A percentile compares a stretch with the other conserved stretches of the same genome.
Evolutionary conservation across 2,329 filamentous ascomycete species (phyloP).

Genomic region (Aureobasidium musti): DNA sequence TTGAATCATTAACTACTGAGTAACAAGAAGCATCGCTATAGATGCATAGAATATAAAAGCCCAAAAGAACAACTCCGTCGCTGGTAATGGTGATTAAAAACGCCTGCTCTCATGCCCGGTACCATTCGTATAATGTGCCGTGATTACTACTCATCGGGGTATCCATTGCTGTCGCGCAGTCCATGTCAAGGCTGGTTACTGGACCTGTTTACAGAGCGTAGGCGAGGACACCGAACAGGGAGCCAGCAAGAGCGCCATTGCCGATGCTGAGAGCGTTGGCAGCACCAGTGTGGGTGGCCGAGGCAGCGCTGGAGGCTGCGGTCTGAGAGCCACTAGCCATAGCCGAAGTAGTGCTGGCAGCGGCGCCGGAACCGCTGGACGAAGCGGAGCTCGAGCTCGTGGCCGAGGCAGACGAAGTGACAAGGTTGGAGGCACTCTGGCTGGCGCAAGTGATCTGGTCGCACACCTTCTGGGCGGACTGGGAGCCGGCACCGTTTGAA

Average conservation of each 20-base stretch:
- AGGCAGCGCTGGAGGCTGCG: slow-evolving; percentile 33
- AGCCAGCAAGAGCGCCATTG: slow-evolving; percentile 54
- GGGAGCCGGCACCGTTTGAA: slow-evolving; percentile 44
- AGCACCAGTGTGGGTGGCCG: slow-evolving; percentile 42
- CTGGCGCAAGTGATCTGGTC: slow-evolving; percentile 55
- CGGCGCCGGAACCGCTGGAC: slow-evolving; percentile 35
- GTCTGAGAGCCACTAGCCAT: slow-evolving; percentile 33
- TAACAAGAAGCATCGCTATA: slow-evolving; percentile 22
- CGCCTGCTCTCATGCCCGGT: slow-evolving; percentile 24
- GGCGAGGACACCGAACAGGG: slow-evolving; percentile 59
- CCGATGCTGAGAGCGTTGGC: slow-evolving; percentile 50
- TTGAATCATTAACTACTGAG: slow-evolving; percentile 27
- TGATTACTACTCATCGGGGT: slow-evolving; percentile 5
- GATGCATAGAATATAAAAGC: slow-evolving; percentile 25
- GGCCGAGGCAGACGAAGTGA: slow-evolving; percentile 40
- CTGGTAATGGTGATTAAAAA: slow-evolving; percentile 28
- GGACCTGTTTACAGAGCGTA: slow-evolving; percentile 54
- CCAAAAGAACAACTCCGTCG: slow-evolving; percentile 28
- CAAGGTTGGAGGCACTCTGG: slow-evolving; percentile 46
- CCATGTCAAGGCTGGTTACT: neutral
- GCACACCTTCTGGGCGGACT: slow-evolving; percentile 50
- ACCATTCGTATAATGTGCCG: slow-evolving; percentile 25
- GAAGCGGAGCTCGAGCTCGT: slow-evolving; percentile 36
- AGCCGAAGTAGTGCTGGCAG: slow-evolving; percentile 38
- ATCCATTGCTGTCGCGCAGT: neutral